Base-by-base conservation (phyloP, 345 rosid genomes). In the Camelina laxa region DNA sequence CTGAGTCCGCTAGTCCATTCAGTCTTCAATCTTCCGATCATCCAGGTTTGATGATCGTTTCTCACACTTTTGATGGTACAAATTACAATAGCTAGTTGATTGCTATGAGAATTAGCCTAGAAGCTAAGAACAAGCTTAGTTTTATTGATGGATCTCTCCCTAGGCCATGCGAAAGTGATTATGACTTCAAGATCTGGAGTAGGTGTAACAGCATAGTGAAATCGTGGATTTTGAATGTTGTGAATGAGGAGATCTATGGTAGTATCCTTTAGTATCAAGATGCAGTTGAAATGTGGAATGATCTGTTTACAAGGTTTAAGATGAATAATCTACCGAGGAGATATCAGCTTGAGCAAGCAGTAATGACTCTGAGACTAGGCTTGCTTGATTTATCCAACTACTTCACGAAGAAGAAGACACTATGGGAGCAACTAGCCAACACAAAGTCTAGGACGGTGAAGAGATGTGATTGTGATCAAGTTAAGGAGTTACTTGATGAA, bases 351-450 rank as follows among this genome's bases (percentile, higher is more conserved):
- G 35, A 31, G 0, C 35, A 31, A 31, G 35, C 7, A 0, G 24
- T 59, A 0, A 35, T 59, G 63, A 16, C 13, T 0, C 24, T 59
- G 0, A 33, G 5, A 2, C 24, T 33, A 9, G 24, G 22, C 0
- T 0, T 2, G 0, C 15, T 58, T 0, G 63, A 35, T 4, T 2
- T 35, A 0, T 59, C 24, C 0, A 16, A 9, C 0, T 35, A 9
- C 14, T 59, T 35, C 9, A 59, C 24, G 1, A 16, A 58, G 63
- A 58, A 58, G 42, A 58, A 58, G 44, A 58, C 63, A 1, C 0
- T 58, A 4, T 35, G 44, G 44, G 63, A 59, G 0, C 44, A 59
- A 0, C 0, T 6, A 5, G 0, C 44, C 1, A 10, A 59, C 31
- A 30, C 31, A 30, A 30, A 30, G 31, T 0, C 9, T 16, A 4